phyloP scores from a whole-genome alignment of 768 basidiomycete species.

The Lanmaoa pseudosensibilis region DNA sequence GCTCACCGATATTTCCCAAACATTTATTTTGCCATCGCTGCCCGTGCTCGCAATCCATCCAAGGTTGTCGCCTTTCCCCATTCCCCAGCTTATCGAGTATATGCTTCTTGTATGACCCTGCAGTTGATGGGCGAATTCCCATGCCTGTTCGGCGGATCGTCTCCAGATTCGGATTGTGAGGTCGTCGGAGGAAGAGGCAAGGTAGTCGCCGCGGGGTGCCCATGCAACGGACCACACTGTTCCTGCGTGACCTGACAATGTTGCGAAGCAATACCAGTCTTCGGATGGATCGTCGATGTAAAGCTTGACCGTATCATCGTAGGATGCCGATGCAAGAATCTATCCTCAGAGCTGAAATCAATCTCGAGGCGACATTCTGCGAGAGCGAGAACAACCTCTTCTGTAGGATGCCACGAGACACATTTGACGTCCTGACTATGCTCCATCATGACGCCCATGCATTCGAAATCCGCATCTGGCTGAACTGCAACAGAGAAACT shows the following conservation, averaged over 20 bases:
- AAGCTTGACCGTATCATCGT: slow-evolving; percentile 94
- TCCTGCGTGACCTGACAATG: slow-evolving; percentile 75
- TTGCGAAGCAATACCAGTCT: slow-evolving; percentile 89
- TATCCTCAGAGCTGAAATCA: slow-evolving; percentile 36
- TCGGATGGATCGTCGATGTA: slow-evolving; percentile 91
- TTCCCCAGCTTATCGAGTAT: slow-evolving; percentile 78
- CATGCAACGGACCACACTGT: slow-evolving; percentile 94
- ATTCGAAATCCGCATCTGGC: slow-evolving; percentile 92
- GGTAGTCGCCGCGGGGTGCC: slow-evolving; percentile 71
- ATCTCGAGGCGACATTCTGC: background rate
- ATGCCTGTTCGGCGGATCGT: slow-evolving; percentile 57
- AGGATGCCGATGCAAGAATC: slow-evolving; percentile 95
- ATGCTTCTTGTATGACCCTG: slow-evolving; percentile 70
- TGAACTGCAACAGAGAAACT: slow-evolving; percentile 51
- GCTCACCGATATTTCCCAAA: slow-evolving; percentile 75
- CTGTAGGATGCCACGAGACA: slow-evolving; percentile 91
- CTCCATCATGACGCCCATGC: slow-evolving; percentile 93
- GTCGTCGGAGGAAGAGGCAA: slow-evolving; percentile 88
- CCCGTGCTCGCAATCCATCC: slow-evolving; percentile 88
- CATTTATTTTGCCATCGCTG: slow-evolving; percentile 78
- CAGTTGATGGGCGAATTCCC: slow-evolving; percentile 61
- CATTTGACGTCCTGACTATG: slow-evolving; percentile 96
- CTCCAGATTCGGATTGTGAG: slow-evolving; percentile 84
- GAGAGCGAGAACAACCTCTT: slow-evolving; percentile 64
- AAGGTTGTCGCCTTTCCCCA: slow-evolving; percentile 44